Base-by-base conservation (phyloP, 306 rosid genomes). In the Quercus ilex region DNA sequence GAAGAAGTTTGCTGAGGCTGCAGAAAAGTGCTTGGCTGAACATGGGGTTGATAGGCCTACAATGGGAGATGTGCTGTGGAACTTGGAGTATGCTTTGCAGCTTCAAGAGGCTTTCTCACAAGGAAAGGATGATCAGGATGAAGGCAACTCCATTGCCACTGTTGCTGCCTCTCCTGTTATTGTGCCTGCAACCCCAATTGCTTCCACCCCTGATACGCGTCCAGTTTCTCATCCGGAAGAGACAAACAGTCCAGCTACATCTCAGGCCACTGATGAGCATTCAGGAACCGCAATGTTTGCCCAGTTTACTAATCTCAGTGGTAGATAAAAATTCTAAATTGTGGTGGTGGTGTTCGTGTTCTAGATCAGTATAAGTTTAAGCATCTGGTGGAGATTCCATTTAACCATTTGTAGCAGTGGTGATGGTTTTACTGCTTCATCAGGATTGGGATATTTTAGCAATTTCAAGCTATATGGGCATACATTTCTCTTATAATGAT, bases 261-360 rank as follows among this genome's bases (percentile, higher is more conserved):
- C 43, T 12, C 82, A 57, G 23, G 62, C 83, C 69, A 74, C 83
- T 30, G 90, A 87, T 80, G 94, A 83, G 35, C 93, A 93, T 81
- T 93, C 98, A 6, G 91, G 96, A 76, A 87, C 91, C 26, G 90
- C 89, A 21, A 72, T 87, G 78, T 93, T 93, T 77, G 88, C 93
- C 5, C 91, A 91, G 73, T 93, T 93, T 58, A 46, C 79, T 59
- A 84, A 88, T 71, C 96, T 93, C 56, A 88, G 86, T 69, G 98
- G 98, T 33, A 86, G 98, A 87, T 93, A 62, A 91, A 11, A 81
- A 31, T 53, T 12, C 6, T 14, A 73, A 73, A 74, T 72, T 15
- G 7, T 30, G 46, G 67, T 64, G 46, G 51, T 56, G 53, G 55
- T 49, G 52, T 17, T 41, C 57, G 5, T 25, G 20, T 73, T 25